Evolutionary conservation across 2,329 filamentous ascomycete genomes (phyloP).

Genomic region (Annulohypoxylon truncatum): DNA sequence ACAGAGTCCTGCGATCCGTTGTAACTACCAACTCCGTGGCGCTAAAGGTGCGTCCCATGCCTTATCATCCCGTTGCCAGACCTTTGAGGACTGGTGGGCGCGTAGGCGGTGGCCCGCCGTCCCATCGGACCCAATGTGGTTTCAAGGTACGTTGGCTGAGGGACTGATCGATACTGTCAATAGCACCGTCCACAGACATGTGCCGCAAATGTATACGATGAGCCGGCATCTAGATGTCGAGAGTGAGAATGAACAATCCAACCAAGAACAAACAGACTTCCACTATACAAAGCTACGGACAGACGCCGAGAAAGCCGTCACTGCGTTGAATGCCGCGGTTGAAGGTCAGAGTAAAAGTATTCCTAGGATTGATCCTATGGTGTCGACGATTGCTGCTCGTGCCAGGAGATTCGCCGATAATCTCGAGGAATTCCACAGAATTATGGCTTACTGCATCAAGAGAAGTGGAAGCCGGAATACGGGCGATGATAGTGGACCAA

Average conservation of each 20-base stretch:
- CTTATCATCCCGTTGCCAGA: background rate
- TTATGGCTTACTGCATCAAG: background rate
- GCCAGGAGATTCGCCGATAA: background rate
- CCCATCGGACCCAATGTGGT: background rate
- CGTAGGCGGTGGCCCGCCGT: background rate
- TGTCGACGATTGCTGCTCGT: background rate
- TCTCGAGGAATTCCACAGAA: background rate
- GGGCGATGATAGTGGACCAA: too few relatives aligned
- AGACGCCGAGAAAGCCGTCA: background rate
- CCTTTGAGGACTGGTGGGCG: conserved; percentile 1
- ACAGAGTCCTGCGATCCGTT: background rate
- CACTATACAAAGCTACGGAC: too few relatives aligned
- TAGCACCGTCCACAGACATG: background rate
- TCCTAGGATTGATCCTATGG: background rate
- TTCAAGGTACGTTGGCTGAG: conserved; percentile 3
- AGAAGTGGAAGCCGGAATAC: background rate
- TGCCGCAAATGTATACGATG: background rate
- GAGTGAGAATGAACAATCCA: too few relatives aligned
- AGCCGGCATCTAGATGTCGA: background rate
- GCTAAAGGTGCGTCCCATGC: background rate
- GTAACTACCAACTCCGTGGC: background rate
- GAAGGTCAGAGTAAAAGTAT: background rate
- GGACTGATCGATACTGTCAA: background rate
- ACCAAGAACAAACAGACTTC: too few relatives aligned
- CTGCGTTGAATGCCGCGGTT: background rate